Evolutionary conservation across 129 eudicot genomes (phyloP), one percentile per base, ranked within the genome.

Genomic region (Pseudognaphalium luteoalbum): DNA sequence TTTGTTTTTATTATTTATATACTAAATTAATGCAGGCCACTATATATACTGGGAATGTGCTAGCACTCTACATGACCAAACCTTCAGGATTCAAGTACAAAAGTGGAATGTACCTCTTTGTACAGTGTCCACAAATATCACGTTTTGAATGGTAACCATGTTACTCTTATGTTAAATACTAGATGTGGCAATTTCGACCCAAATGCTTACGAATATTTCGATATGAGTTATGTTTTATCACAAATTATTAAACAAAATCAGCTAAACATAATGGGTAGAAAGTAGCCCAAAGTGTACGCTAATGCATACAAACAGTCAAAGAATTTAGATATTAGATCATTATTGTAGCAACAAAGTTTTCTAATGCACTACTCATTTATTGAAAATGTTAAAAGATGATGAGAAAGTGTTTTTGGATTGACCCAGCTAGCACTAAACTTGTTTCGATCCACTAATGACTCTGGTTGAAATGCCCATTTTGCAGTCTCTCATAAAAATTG

Each of bases 81-180:
- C 99, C 99, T 77, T 81, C 81, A 10, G 89, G 84, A 50, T 91
- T 95, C 81, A 91, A 76, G 78, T 95, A 95, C 89, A 91, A 95
- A 87, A 95, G 99, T 64, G 99, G 99, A 62, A 95, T 95, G 99
- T 95, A 95, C 86, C 85, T 95, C 20, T 95, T 95, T 44, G 93
- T 95, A 81, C 93, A 91, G 76, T 95, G 99, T 72, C 99, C 96
- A 68, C 87, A 85, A 80, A 82, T 95, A 76, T 91, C 99, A 7
- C 77, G 63, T 51, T 95, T 81, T 50, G 99, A 95, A 80, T 95
- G 99, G 99, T 95, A 82, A 74, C 47, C n/a, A 20, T 67, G 17
- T 7, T 32, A 30, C 54, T 66, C 19, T 63, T 10, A 68, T 57
- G 52, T 7, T 54, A 52, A 76, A 29, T 28, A 15, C 34, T 22